phyloP scores from a whole-genome alignment of 192 early-diverging fungal species.

The Entomortierella parvispora region DNA sequence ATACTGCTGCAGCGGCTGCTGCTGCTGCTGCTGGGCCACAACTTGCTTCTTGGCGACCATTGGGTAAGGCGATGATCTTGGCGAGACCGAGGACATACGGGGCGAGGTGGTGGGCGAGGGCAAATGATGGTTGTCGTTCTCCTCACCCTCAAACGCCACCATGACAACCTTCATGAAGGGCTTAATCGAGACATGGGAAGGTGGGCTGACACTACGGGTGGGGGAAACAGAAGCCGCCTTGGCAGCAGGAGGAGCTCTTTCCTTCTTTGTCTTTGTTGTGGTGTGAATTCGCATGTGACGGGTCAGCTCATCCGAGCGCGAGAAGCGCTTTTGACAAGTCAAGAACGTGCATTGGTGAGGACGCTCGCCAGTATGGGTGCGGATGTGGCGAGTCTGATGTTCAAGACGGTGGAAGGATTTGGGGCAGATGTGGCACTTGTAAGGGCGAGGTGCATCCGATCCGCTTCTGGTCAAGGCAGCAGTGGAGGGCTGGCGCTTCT shows the following conservation, averaged over 20 bases:
- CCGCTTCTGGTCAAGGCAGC: slow-evolving; percentile 42
- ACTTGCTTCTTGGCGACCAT: slow-evolving; percentile 7
- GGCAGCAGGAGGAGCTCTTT: slow-evolving; percentile 4
- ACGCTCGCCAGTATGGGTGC: slow-evolving; percentile 88
- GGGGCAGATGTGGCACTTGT: slow-evolving; percentile 69
- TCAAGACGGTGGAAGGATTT: slow-evolving; percentile 84
- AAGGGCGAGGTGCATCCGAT: slow-evolving; percentile 69
- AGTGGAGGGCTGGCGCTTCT: slow-evolving; percentile 46
- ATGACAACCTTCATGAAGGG: slow-evolving; percentile 32
- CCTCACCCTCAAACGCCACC: slow-evolving; percentile 8
- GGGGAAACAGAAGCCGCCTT: neutral
- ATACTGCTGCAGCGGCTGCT: neutral
- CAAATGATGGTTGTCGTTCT: neutral
- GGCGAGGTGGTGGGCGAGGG: slow-evolving; percentile 23
- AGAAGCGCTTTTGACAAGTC: slow-evolving; percentile 84
- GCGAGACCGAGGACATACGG: neutral
- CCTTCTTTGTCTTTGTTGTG: slow-evolving; percentile 42
- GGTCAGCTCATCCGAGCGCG: slow-evolving; percentile 83
- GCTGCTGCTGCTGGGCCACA: neutral
- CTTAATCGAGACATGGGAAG: slow-evolving; percentile 19
- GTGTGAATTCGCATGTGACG: slow-evolving; percentile 65
- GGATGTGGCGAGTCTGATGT: slow-evolving; percentile 87
- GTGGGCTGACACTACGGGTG: neutral
- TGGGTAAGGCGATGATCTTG: slow-evolving; percentile 12
- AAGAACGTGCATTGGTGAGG: slow-evolving; percentile 81